These are phyloP conservation scores for Ilyonectria sp. DNA, from an alignment of 2,329 filamentous ascomycete genomes.

Conservation along the genomic window DNA sequence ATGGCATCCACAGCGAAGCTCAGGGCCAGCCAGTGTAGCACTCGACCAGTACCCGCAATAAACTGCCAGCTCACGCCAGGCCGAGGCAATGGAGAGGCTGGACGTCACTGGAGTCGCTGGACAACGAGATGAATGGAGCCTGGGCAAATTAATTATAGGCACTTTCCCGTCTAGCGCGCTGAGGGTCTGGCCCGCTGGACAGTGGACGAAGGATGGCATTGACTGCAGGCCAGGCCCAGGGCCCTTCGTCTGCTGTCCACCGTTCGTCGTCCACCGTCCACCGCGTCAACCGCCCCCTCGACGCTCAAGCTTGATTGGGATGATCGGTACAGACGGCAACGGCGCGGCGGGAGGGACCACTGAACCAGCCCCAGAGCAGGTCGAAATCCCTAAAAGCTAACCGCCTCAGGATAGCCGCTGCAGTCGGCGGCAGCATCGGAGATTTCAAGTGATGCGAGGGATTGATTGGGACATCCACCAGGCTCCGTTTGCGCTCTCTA, in stretches of 20 bases:
- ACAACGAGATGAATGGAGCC: conserved; percentile 30
- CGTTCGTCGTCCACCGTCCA: conserved; percentile 37
- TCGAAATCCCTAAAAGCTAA: conserved; percentile 26
- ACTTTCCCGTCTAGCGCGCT: conserved; percentile 29
- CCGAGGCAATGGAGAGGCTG: conserved; percentile 31
- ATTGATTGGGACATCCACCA: conserved; percentile 6
- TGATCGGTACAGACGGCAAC: conserved; percentile 43
- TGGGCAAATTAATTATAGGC: conserved; percentile 45
- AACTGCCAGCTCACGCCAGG: conserved; percentile 33
- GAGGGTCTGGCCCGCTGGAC: conserved; percentile 18
- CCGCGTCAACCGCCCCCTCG: conserved; percentile 35
- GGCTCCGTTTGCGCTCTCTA: neutral
- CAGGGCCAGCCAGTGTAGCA: conserved; percentile 17
- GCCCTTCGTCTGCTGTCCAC: conserved; percentile 11
- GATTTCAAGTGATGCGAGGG: conserved; percentile 17
- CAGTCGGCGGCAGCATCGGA: conserved; percentile 22
- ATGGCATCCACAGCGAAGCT: neutral
- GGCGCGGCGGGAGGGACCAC: conserved; percentile 25
- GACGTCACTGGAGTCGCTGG: conserved; percentile 17
- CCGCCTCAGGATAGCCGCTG: conserved; percentile 16
- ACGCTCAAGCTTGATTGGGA: conserved; percentile 34
- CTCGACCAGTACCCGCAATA: conserved; percentile 36
- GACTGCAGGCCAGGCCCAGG: conserved; percentile 29
- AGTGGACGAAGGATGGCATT: conserved; percentile 14
- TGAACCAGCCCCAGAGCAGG: conserved; percentile 22